Evolutionary conservation across 2,329 filamentous ascomycete species (phyloP).

Genomic region (Rutstroemia sp.): DNA sequence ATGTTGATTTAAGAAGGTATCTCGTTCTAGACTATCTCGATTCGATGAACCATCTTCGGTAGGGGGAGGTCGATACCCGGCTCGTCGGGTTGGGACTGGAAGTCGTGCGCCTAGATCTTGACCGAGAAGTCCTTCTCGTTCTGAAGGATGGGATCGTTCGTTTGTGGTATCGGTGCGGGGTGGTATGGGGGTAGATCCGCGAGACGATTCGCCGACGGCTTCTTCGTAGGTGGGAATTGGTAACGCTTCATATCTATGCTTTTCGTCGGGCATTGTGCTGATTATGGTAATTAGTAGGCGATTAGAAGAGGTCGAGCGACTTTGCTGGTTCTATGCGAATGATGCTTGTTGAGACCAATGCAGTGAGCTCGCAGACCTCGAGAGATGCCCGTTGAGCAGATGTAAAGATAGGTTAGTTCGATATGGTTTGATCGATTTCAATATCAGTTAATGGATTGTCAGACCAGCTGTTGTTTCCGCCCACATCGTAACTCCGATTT

Average conservation of each 20-base stretch:
- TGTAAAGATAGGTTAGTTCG: background rate
- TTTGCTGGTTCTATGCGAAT: conserved; percentile 4
- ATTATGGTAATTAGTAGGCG: background rate
- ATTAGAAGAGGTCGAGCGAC: background rate
- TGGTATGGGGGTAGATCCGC: conserved; percentile 53
- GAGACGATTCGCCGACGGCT: conserved; percentile 57
- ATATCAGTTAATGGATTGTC: conserved; percentile 8
- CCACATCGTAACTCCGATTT: conserved; percentile 12
- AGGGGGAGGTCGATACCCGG: conserved; percentile 70
- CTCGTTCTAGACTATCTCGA: conserved; percentile 22
- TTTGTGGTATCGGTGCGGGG: conserved; percentile 41
- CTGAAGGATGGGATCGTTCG: conserved; percentile 61
- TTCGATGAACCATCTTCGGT: conserved; percentile 62
- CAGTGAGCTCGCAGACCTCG: background rate
- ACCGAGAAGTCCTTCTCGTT: conserved; percentile 69
- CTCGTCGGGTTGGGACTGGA: conserved; percentile 35
- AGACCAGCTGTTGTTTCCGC: conserved; percentile 23
- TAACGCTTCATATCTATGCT: conserved; percentile 51
- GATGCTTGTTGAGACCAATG: background rate
- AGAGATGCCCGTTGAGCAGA: background rate
- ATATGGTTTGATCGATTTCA: background rate
- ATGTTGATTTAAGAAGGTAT: conserved; percentile 46
- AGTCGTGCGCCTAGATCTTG: conserved; percentile 37
- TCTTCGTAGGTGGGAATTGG: conserved; percentile 83
- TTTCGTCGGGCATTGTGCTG: conserved; percentile 39